Base-by-base conservation (phyloP, 352 stramenopile genomes). In the Paralagenidium karlingii region DNA sequence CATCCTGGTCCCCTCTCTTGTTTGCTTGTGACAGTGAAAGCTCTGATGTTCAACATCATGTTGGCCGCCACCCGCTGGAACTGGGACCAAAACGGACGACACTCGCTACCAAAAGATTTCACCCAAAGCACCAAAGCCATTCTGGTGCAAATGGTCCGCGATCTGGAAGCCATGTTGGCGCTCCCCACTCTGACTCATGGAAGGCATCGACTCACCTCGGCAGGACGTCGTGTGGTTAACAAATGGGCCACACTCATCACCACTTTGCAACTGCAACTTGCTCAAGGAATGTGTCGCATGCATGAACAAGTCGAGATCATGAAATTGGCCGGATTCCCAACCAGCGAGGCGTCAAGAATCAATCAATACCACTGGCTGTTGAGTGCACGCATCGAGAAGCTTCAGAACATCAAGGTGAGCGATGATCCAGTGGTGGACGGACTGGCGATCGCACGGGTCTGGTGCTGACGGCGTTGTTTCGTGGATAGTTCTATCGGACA, bases 361-460 rank as follows among this genome's bases (percentile, higher is more conserved):
- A 90, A 89, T 38, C 79, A 90, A 51, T 90, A 90, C 44, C 71
- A 90, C 39, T 92, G 79, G 79, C 57, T 92, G 34, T 55, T 92
- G 2, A 67, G 87, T 43, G 73, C 74, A 37, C 73, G 79, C 15
- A 58, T 92, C 21, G 77, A 92, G 38, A 75, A 74, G 47, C 55
- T 92, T 0, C 74, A 83, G 50, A 88, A 88, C 55, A 69, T 87
- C 43, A 92, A 89, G n/a, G n/a, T n/a, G n/a, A n/a, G n/a, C n/a
- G n/a, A n/a, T n/a, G n/a, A n/a, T n/a, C n/a, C n/a, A n/a, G n/a
- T n/a, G n/a, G n/a, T n/a, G n/a, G n/a, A n/a, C n/a, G n/a, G n/a
- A n/a, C n/a, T n/a, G n/a, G n/a, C n/a, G n/a, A n/a, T n/a, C n/a
- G n/a, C n/a, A n/a, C n/a, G n/a, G n/a, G n/a, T n/a, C n/a, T n/a